phyloP scores from a whole-genome alignment of 2,329 filamentous ascomycete genomes.

The Arthroderma sp. region DNA sequence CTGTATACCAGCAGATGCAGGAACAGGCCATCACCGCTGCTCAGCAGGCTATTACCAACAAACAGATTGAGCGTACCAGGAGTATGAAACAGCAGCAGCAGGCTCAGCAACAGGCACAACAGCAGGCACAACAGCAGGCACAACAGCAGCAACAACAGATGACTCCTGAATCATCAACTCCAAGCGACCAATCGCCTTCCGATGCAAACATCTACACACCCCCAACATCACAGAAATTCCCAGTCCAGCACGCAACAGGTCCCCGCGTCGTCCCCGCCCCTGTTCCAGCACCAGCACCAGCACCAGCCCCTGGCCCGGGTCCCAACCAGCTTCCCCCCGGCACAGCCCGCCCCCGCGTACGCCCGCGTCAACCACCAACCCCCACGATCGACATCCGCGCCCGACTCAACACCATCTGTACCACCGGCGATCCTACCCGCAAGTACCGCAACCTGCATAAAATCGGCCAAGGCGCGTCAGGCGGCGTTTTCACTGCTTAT shows the following conservation, averaged over 20 bases:
- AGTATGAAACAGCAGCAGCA: constrained; percentile 55
- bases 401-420: constrained; percentile 79
- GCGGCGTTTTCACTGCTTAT: constrained; percentile 86
- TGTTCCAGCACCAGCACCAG: neutral
- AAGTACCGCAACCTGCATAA: constrained; percentile 82
- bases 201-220: constrained; percentile 26
- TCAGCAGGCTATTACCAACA: constrained; percentile 60
- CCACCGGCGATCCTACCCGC: constrained; percentile 73
- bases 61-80: constrained; percentile 57
- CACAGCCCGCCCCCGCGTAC: constrained; percentile 55
- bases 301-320: constrained; percentile 11
- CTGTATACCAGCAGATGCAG: constrained; percentile 56
- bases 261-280: constrained; percentile 10
- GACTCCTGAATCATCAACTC: neutral
- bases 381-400: constrained; percentile 70
- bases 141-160: constrained; percentile 31
- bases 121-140: constrained; percentile 25
- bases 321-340: constrained; percentile 14
- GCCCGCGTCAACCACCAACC: constrained; percentile 68
- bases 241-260: neutral
- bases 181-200: neutral
- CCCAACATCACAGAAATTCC: neutral
- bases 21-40: constrained; percentile 70
- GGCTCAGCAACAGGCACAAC: constrained; percentile 20
- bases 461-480: constrained; percentile 94